Evolutionary conservation across 352 stramenopile species (phyloP).

Genomic region (Phytophthora fragariaefolia): DNA sequence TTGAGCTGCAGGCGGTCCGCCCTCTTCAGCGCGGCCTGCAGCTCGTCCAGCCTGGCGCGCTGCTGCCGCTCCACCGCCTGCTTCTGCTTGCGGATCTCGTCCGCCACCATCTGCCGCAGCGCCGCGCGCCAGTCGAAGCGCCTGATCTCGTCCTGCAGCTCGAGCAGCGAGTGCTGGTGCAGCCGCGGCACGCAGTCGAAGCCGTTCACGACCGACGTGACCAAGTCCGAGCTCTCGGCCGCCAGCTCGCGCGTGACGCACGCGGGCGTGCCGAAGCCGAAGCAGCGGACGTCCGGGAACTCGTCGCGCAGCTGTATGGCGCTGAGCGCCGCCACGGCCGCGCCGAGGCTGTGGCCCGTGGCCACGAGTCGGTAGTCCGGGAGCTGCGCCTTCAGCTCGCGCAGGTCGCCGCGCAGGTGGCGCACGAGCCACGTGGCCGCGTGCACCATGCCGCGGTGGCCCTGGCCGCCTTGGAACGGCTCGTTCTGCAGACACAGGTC

Average conservation of each 20-base stretch:
- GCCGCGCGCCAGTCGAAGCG: slow-evolving; percentile 71
- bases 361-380: slow-evolving; percentile 63
- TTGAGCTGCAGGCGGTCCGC: slow-evolving; percentile 52
- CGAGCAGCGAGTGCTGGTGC: slow-evolving; percentile 75
- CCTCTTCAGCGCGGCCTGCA: slow-evolving; percentile 49
- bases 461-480: slow-evolving; percentile 69
- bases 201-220: slow-evolving; percentile 79
- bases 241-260: slow-evolving; percentile 75
- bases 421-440: slow-evolving; percentile 72
- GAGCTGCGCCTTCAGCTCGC: slow-evolving; percentile 45
- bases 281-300: slow-evolving; percentile 64
- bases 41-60: slow-evolving; percentile 53
- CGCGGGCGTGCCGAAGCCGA: slow-evolving; percentile 74
- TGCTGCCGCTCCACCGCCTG: slow-evolving; percentile 50
- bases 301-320: slow-evolving; percentile 52
- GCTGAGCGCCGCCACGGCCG: slow-evolving; percentile 69
- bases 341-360: slow-evolving; percentile 80
- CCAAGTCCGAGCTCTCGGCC: slow-evolving; percentile 52
- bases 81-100: slow-evolving; percentile 71
- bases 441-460: slow-evolving; percentile 85
- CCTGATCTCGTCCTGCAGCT: slow-evolving; percentile 69
- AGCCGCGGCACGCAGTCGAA: slow-evolving; percentile 86
- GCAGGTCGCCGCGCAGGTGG: slow-evolving; percentile 59
- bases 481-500: slow-evolving; percentile 84
- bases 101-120: slow-evolving; percentile 60